Conservation (phyloP, 2,329 filamentous ascomycete species). For the Torrubiella hemipterigena region DNA sequence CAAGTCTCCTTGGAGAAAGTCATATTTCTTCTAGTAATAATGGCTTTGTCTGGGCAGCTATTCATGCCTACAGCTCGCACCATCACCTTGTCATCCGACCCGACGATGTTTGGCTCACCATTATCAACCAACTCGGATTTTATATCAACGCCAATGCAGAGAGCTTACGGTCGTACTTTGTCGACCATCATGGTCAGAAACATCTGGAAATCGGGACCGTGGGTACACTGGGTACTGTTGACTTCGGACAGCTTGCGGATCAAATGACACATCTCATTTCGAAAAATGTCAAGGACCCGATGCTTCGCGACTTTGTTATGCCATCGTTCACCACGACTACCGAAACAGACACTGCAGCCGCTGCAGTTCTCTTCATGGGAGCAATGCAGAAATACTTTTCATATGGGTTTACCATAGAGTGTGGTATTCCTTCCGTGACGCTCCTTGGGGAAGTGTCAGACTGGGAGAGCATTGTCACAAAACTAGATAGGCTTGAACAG, state of each 20-base stretch:
- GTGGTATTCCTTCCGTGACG: constrained; percentile 40
- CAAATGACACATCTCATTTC: constrained; percentile 25
- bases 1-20: neutral
- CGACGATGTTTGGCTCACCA: constrained; percentile 41
- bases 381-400: constrained; percentile 35
- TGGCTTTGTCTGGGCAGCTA: constrained; percentile 24
- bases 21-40: constrained; percentile 12
- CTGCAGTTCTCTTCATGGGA: constrained; percentile 38
- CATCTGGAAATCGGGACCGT: constrained; percentile 6
- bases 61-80: constrained; percentile 28
- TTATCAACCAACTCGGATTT: constrained; percentile 33
- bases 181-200: constrained; percentile 23
- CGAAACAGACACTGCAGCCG: constrained; percentile 25
- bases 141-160: constrained; percentile 34
- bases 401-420: constrained; percentile 17
- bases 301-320: constrained; percentile 33
- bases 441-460: constrained; percentile 33
- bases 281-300: constrained; percentile 25
- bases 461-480: constrained; percentile 22
- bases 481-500: constrained; percentile 22
- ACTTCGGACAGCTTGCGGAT: constrained; percentile 16
- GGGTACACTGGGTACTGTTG: neutral
- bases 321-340: constrained; percentile 40
- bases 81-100: constrained; percentile 34
- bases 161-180: constrained; percentile 27